Conservation (phyloP, 2,329 filamentous ascomycete genomes). For the Ophiostoma montium region DNA sequence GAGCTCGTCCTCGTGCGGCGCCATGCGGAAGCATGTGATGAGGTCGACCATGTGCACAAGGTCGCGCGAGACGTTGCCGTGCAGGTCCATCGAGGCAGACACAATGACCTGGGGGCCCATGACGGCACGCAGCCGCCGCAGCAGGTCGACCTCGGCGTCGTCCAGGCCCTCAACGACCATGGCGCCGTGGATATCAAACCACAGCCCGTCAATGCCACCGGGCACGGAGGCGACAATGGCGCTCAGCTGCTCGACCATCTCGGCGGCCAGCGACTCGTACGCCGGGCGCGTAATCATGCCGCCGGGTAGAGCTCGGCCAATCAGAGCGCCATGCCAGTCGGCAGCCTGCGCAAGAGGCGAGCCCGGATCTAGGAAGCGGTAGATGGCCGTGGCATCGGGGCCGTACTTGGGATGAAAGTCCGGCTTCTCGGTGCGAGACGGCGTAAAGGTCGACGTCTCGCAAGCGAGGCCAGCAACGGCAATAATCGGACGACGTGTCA, state of each 20-base stretch:
- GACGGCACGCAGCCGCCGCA: slow-evolving; percentile 29
- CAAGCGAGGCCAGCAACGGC: slow-evolving; percentile 38
- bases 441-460: slow-evolving; percentile 39
- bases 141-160: slow-evolving; percentile 33
- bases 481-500: slow-evolving; percentile 25
- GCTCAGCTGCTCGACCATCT: slow-evolving; percentile 26
- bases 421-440: slow-evolving; percentile 30
- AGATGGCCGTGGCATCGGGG: slow-evolving; percentile 27
- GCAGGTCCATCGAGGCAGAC: slow-evolving; percentile 41
- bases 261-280: slow-evolving; percentile 29
- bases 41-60: slow-evolving; percentile 35
- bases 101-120: slow-evolving; percentile 32
- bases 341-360: slow-evolving; percentile 27
- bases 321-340: slow-evolving; percentile 35
- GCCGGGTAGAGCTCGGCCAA: slow-evolving; percentile 36
- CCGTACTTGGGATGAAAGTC: slow-evolving; percentile 36
- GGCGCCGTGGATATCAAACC: slow-evolving; percentile 42
- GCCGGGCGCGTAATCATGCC: slow-evolving; percentile 31
- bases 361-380: slow-evolving; percentile 29
- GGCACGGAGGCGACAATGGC: slow-evolving; percentile 21
- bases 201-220: slow-evolving; percentile 30
- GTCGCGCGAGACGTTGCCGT: slow-evolving; percentile 37
- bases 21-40: slow-evolving; percentile 38
- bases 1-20: slow-evolving; percentile 34
- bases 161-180: slow-evolving; percentile 37